Evolutionary conservation across 208 protist species (phyloP).

Genomic region (Leishmania amazonensis): DNA sequence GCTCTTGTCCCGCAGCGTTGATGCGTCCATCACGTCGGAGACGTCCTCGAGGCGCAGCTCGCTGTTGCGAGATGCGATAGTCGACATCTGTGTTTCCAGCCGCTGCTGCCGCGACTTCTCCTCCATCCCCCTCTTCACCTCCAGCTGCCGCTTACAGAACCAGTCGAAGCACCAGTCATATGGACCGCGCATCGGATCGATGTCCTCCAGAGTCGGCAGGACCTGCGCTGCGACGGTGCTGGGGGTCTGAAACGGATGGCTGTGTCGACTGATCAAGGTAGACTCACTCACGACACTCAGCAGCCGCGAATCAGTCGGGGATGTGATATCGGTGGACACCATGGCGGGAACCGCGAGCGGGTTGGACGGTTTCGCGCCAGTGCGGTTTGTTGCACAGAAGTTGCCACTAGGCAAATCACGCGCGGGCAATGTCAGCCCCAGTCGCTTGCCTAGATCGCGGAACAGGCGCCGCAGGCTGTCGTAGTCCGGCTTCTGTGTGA

Average conservation of each 20-base stretch:
- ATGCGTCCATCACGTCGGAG: slow-evolving; percentile 5
- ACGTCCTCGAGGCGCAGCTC: slow-evolving; percentile 30
- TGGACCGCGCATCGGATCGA: slow-evolving; percentile 32
- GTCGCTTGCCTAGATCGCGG: slow-evolving; percentile 36
- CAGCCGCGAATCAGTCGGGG: slow-evolving; percentile 19
- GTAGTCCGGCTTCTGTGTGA: slow-evolving; percentile 84
- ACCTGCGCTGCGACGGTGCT: slow-evolving; percentile 31
- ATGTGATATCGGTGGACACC: neutral
- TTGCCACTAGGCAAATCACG: neutral
- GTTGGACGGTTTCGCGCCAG: slow-evolving; percentile 14
- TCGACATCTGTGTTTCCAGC: neutral
- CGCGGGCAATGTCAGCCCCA: slow-evolving; percentile 27
- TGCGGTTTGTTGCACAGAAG: neutral
- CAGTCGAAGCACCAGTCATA: slow-evolving; percentile 91
- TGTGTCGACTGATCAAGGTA: slow-evolving; percentile 16
- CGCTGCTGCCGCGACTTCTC: slow-evolving; percentile 16
- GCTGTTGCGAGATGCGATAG: neutral
- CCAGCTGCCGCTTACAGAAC: slow-evolving; percentile 71
- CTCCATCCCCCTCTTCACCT: slow-evolving; percentile 39
- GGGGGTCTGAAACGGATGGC: slow-evolving; percentile 5
- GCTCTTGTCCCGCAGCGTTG: slow-evolving; percentile 12
- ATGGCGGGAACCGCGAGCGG: slow-evolving; percentile 8
- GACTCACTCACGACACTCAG: slow-evolving; percentile 18
- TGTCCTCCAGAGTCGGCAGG: slow-evolving; percentile 16
- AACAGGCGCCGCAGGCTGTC: slow-evolving; percentile 78